phyloP scores from a whole-genome alignment of 2,329 filamentous ascomycete genomes.

The Coniella lustricola region DNA sequence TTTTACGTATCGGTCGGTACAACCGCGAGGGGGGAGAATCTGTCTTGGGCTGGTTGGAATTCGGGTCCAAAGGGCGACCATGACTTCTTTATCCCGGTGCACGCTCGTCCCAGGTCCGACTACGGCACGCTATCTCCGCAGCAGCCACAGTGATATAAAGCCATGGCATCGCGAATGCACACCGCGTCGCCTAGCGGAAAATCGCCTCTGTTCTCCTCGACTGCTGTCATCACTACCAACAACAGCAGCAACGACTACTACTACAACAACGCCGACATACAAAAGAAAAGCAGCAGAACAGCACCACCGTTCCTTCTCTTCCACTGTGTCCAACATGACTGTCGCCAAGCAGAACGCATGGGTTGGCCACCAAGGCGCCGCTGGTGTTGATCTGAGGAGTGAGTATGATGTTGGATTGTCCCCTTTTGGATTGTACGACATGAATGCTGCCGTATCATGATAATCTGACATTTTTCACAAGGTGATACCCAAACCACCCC shows the following conservation, averaged over 20 bases:
- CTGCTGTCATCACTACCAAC: neutral
- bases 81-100: neutral
- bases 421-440: neutral
- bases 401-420: slow-evolving; percentile 11
- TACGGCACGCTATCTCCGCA: neutral
- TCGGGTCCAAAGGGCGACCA: neutral
- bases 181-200: no score
- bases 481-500: slow-evolving; percentile 62
- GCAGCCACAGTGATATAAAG: neutral
- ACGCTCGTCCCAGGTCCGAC: neutral
- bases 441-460: neutral
- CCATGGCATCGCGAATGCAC: neutral
- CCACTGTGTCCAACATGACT: slow-evolving; percentile 9
- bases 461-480: slow-evolving; percentile 17
- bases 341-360: slow-evolving; percentile 22
- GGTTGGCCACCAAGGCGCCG: slow-evolving; percentile 31
- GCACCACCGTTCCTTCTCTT: neutral
- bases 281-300: no score
- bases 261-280: no score
- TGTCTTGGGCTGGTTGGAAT: no score
- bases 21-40: no score
- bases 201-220: neutral
- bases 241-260: no score
- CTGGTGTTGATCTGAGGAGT: slow-evolving; percentile 35
- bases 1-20: no score